Evolutionary conservation across 2,329 filamentous ascomycete genomes (phyloP).

Genomic region (Xylaria polymorpha): DNA sequence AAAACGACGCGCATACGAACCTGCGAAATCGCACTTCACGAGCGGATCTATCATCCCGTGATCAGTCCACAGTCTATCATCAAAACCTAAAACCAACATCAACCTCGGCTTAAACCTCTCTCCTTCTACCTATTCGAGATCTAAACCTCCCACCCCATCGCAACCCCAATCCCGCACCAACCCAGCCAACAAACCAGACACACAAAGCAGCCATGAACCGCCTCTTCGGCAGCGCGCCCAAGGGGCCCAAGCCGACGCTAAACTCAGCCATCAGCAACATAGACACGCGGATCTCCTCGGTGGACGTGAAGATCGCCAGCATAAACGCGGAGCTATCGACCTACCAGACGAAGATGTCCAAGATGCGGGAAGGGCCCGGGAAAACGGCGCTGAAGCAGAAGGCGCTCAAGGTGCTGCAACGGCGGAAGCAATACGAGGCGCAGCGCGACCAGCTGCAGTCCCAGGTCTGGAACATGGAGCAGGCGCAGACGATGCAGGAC

Average conservation of each 20-base stretch:
- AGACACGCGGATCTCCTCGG: slow-evolving; percentile 72
- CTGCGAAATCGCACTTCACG: not conserved
- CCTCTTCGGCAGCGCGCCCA: slow-evolving; percentile 89
- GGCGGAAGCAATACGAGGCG: slow-evolving; percentile 91
- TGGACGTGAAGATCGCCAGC: slow-evolving; percentile 94
- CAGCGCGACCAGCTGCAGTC: slow-evolving; percentile 93
- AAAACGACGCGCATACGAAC: not conserved
- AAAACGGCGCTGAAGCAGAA: slow-evolving; percentile 94
- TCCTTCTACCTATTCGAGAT: too few relatives aligned
- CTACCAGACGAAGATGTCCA: slow-evolving; percentile 87
- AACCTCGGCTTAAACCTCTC: not conserved
- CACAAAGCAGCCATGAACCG: slow-evolving; percentile 82
- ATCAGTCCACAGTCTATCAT: not conserved
- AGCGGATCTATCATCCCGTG: not conserved
- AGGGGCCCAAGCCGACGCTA: slow-evolving; percentile 86
- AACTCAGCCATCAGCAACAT: slow-evolving; percentile 78
- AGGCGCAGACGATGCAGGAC: slow-evolving; percentile 97
- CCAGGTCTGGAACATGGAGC: slow-evolving; percentile 99
- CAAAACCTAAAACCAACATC: not conserved
- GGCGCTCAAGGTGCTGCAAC: slow-evolving; percentile 91
- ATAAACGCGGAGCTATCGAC: slow-evolving; percentile 89
- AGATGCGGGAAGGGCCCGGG: slow-evolving; percentile 95
- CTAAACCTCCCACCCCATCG: not conserved
- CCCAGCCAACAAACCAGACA: not conserved
- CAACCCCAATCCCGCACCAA: slow-evolving; percentile 5